phyloP scores from a whole-genome alignment of 306 rosid genomes.

The Spatholobus suberectus region DNA sequence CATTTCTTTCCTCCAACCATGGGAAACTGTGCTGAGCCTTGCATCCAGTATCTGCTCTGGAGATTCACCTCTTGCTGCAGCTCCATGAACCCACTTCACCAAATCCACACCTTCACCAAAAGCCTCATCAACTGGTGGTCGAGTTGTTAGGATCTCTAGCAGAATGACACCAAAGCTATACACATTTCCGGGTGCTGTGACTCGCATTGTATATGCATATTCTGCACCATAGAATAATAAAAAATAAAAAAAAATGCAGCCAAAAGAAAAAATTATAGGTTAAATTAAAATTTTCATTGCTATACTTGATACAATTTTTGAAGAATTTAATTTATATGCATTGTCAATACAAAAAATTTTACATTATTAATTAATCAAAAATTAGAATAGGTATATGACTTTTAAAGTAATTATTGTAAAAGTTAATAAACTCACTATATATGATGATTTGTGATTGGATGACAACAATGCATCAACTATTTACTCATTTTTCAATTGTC shows the following conservation, averaged over 20 bases:
- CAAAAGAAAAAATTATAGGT: too few relatives aligned
- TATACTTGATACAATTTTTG: too few relatives aligned
- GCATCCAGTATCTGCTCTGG: conserved; percentile 84
- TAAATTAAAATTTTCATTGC: too few relatives aligned
- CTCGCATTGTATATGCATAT: conserved; percentile 90
- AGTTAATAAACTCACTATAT: too few relatives aligned
- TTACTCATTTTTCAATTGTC: too few relatives aligned
- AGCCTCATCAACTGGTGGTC: conserved; percentile 71
- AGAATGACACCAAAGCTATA: conserved; percentile 55
- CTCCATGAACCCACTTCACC: conserved; percentile 88
- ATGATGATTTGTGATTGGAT: too few relatives aligned
- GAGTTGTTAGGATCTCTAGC: conserved; percentile 76
- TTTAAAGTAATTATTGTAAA: too few relatives aligned
- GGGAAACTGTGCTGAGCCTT: conserved; percentile 76
- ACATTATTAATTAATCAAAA: too few relatives aligned
- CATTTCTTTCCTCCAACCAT: conserved; percentile 91
- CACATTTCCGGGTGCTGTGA: conserved; percentile 60
- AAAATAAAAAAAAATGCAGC: neutral
- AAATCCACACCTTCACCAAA: conserved; percentile 82
- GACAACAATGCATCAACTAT: too few relatives aligned
- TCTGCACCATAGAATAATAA: conserved; percentile 48
- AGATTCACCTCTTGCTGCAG: conserved; percentile 77
- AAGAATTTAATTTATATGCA: too few relatives aligned
- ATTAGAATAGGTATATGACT: too few relatives aligned
- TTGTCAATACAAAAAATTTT: too few relatives aligned